Percentiles rank a stretch among this genome's conserved stretches.
These are phyloP conservation scores for Harringtonia aguacate DNA, from an alignment of 2,329 filamentous ascomycete species.

Conservation along the genomic window DNA sequence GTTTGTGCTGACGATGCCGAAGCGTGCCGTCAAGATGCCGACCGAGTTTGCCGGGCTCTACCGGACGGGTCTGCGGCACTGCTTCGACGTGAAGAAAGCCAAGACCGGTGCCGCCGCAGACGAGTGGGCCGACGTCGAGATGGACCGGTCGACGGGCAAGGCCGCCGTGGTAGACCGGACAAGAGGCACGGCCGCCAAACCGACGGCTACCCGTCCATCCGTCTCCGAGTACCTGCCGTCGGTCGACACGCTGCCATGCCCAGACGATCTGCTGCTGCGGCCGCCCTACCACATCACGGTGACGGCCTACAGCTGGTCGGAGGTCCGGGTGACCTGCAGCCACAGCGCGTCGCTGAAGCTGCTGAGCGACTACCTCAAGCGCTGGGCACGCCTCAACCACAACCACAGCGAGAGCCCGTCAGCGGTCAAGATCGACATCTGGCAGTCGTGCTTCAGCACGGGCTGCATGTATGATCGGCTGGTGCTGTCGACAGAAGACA, in stretches of 20 bases:
- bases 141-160: conserved; percentile 19
- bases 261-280: conserved; percentile 33
- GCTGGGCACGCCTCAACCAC: conserved; percentile 34
- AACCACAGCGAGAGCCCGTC: conserved; percentile 26
- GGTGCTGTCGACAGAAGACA: conserved; percentile 23
- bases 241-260: conserved; percentile 28
- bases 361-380: conserved; percentile 33
- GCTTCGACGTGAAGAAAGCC: conserved; percentile 19
- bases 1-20: conserved; percentile 29
- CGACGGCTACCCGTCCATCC: too few species aligned
- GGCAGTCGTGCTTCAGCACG: conserved; percentile 33
- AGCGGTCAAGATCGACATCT: conserved; percentile 27
- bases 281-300: conserved; percentile 38
- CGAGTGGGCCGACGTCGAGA: conserved; percentile 33
- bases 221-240: conserved; percentile 29
- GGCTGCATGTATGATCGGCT: conserved; percentile 32
- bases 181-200: background rate
- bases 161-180: conserved; percentile 22
- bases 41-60: conserved; percentile 25
- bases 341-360: conserved; percentile 35
- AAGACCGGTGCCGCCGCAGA: conserved; percentile 16
- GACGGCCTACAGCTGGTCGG: conserved; percentile 15
- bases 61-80: conserved; percentile 21
- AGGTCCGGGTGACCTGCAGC: conserved; percentile 33
- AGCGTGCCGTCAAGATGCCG: conserved; percentile 17